phyloP scores from a whole-genome alignment of 129 eudicot genomes.

The Tanacetum coccineum region DNA sequence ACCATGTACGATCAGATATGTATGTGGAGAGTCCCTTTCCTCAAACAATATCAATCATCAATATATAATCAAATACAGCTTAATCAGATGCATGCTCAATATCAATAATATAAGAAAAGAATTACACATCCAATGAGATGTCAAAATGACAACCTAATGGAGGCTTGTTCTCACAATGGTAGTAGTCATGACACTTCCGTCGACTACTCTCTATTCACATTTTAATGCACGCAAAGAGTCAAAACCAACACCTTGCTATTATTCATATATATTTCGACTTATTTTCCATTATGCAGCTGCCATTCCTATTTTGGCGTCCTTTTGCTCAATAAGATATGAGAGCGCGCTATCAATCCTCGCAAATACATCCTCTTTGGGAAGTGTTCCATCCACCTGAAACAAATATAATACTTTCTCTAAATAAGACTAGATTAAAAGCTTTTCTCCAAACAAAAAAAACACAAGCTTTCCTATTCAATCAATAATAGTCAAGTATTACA shows the following conservation, averaged over 20 bases:
- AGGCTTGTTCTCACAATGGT: constrained; percentile 10
- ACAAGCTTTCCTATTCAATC: too few species aligned
- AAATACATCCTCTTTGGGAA: constrained; percentile 66
- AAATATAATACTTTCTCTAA: not conserved
- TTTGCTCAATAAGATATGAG: constrained; percentile 49
- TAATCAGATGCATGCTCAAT: not conserved
- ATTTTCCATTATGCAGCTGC: constrained; percentile 38
- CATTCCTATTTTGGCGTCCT: constrained; percentile 34
- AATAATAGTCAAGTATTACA: not conserved
- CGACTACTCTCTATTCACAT: constrained; percentile 14
- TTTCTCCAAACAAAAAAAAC: too few species aligned
- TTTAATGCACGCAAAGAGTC: constrained; percentile 9
- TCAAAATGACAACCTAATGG: constrained; percentile 13
- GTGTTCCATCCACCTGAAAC: constrained; percentile 78
- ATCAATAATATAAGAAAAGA: constrained; percentile 4
- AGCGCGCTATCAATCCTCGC: constrained; percentile 65
- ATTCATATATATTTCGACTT: not conserved
- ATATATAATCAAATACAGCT: constrained; percentile 14
- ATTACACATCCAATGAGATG: constrained; percentile 19
- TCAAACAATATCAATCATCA: constrained; percentile 1
- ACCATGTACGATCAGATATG: not conserved
- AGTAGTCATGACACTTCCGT: not conserved
- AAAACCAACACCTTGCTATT: constrained; percentile 14
- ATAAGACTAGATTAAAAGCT: not conserved
- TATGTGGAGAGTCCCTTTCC: not conserved